These are phyloP conservation scores for Adenanthera pavonina DNA, from an alignment of 306 rosid species.

Conservation along the genomic window DNA sequence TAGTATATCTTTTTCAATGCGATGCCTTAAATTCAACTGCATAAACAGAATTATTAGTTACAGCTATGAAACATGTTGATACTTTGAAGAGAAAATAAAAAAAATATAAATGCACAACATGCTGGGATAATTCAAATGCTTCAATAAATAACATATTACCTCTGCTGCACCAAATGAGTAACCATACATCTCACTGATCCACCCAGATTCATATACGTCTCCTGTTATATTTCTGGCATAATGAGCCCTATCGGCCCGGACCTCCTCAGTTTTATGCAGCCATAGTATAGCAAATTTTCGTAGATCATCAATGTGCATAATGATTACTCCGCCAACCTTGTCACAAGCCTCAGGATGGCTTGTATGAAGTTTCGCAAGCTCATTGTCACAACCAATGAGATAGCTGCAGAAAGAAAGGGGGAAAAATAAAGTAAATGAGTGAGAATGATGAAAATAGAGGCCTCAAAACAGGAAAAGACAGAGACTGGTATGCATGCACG, in stretches of 20 bases:
- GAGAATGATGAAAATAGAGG: conserved; percentile 15
- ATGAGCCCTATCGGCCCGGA: conserved; percentile 95
- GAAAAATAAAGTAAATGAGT: conserved; percentile 1
- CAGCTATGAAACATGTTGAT: conserved; percentile 8
- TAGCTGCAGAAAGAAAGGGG: conserved; percentile 53
- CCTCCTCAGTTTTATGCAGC: conserved; percentile 98
- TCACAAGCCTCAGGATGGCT: conserved; percentile 97
- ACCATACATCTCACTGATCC: conserved; percentile 99
- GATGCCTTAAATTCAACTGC: conserved; percentile 86
- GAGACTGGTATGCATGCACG: conserved; percentile 11
- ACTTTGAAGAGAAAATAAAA: background rate
- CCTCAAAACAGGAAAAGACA: background rate
- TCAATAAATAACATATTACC: conserved; percentile 55
- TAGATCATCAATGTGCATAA: conserved; percentile 97
- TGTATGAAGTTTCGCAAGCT: conserved; percentile 89
- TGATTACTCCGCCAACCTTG: conserved; percentile 97
- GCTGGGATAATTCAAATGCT: background rate
- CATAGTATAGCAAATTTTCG: conserved; percentile 82
- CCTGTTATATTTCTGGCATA: conserved; percentile 95
- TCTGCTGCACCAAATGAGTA: conserved; percentile 98
- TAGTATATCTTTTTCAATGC: conserved; percentile 63
- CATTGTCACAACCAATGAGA: conserved; percentile 95
- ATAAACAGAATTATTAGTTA: conserved; percentile 37
- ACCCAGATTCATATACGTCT: conserved; percentile 87
- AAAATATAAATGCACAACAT: background rate